These are phyloP conservation scores for Benincasa hispida DNA, from an alignment of 306 rosid species.

Conservation along the genomic window DNA sequence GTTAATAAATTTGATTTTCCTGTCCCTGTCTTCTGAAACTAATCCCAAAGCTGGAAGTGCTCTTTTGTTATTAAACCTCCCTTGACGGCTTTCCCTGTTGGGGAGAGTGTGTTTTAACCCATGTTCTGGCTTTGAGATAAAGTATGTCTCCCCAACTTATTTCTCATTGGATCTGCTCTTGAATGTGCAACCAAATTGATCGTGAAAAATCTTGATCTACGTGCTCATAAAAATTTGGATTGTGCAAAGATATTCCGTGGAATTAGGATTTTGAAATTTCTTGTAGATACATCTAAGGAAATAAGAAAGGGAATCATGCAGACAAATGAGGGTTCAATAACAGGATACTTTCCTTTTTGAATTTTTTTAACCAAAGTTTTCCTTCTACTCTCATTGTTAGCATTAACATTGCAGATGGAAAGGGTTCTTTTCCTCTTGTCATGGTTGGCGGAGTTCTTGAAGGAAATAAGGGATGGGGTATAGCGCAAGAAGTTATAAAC, in stretches of 20 bases:
- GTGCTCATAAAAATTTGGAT: neutral
- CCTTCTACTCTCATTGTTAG: neutral
- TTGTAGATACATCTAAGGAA: neutral
- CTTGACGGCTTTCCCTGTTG: neutral
- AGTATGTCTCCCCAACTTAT: neutral
- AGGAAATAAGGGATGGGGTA: constrained; percentile 80
- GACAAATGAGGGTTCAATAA: neutral
- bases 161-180: neutral
- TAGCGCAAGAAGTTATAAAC: constrained; percentile 67
- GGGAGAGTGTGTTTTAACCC: neutral
- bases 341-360: neutral
- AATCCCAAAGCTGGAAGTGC: neutral
- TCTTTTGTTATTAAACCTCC: neutral
- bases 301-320: neutral
- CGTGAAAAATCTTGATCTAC: neutral
- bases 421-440: constrained; percentile 55
- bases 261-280: neutral
- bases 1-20: neutral
- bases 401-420: constrained; percentile 49
- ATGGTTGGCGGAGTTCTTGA: constrained; percentile 99
- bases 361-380: neutral
- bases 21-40: neutral
- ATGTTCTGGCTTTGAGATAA: neutral
- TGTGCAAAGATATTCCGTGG: neutral
- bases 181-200: neutral